A percentile compares a stretch with the other conserved stretches of the same genome.
Conservation (phyloP, 345 rosid genomes). For the Salix viminalis region DNA sequence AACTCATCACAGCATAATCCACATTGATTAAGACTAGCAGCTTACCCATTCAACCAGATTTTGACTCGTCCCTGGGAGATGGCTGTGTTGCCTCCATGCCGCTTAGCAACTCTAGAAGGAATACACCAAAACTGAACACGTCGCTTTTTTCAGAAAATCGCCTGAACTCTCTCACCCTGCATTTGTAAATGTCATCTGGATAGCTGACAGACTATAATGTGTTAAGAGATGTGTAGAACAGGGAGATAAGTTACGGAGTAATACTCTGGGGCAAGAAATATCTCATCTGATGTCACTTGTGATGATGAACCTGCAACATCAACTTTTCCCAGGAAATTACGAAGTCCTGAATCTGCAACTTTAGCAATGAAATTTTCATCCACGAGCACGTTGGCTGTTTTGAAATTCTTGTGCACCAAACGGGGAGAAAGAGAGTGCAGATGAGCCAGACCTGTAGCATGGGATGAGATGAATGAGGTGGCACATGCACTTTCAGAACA, state of each 20-base stretch:
- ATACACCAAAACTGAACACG: conserved; percentile 83
- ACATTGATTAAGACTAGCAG: neutral
- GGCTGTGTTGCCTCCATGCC: conserved; percentile 70
- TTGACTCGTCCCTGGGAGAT: conserved; percentile 49
- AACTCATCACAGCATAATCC: neutral
- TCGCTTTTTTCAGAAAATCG: conserved; percentile 90
- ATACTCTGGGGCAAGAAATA: conserved; percentile 88
- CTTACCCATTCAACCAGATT: conserved; percentile 81
- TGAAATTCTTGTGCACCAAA: conserved; percentile 80
- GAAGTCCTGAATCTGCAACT: conserved; percentile 92
- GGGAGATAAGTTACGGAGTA: neutral
- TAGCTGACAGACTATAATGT: conserved; percentile 5
- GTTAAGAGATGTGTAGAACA: neutral
- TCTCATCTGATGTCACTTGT: conserved; percentile 62
- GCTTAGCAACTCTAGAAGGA: conserved; percentile 74
- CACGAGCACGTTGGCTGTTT: conserved; percentile 88
- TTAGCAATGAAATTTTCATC: conserved; percentile 82
- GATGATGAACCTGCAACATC: conserved; percentile 78
- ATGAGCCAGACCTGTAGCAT: conserved; percentile 80
- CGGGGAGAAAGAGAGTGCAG: conserved; percentile 81
- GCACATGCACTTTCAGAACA: conserved; percentile 21
- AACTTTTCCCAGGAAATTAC: conserved; percentile 66
- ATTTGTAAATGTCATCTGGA: neutral
- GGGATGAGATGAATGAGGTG: conserved; percentile 15
- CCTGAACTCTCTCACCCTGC: conserved; percentile 81